These are phyloP conservation scores for Ascochyta lentis DNA, from an alignment of 2,329 filamentous ascomycete genomes.

Conservation along the genomic window DNA sequence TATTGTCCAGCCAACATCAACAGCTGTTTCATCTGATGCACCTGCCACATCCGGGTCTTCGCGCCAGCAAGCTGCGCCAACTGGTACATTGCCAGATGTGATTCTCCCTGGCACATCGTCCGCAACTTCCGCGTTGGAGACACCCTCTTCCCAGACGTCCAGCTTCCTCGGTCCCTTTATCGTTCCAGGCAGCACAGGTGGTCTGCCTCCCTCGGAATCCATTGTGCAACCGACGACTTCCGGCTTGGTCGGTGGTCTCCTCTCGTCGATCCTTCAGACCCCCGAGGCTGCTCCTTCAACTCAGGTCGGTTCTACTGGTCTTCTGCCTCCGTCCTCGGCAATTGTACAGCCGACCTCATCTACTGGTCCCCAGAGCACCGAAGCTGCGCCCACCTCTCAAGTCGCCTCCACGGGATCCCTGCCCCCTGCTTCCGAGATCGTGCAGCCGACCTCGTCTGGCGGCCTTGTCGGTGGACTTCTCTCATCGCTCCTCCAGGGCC, in stretches of 20 bases:
- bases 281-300: not conserved
- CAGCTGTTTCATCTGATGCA: constrained; percentile 1
- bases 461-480: not conserved
- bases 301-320: constrained; percentile 21
- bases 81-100: constrained; percentile 20
- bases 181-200: constrained; percentile 31
- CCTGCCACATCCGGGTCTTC: constrained; percentile 6
- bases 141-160: constrained; percentile 14
- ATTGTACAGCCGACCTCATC: constrained; percentile 2
- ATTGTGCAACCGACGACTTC: constrained; percentile 12
- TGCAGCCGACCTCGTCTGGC: constrained; percentile 7
- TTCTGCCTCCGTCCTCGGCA: constrained; percentile 16
- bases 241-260: constrained; percentile 2
- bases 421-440: constrained; percentile 3
- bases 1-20: constrained; percentile 3
- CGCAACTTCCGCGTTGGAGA: constrained; percentile 13
- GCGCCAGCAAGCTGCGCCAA: constrained; percentile 18
- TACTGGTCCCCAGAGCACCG: not conserved
- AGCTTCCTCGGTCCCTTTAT: constrained; percentile 35
- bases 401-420: constrained; percentile 11
- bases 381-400: not conserved
- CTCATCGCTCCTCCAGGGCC: too few relatives aligned
- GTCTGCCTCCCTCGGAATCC: constrained; percentile 14
- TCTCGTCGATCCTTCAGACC: not conserved
- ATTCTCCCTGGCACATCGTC: constrained; percentile 26